phyloP scores from a whole-genome alignment of 495 filamentous ascomycete species.

The Aspergillus hancockii region DNA sequence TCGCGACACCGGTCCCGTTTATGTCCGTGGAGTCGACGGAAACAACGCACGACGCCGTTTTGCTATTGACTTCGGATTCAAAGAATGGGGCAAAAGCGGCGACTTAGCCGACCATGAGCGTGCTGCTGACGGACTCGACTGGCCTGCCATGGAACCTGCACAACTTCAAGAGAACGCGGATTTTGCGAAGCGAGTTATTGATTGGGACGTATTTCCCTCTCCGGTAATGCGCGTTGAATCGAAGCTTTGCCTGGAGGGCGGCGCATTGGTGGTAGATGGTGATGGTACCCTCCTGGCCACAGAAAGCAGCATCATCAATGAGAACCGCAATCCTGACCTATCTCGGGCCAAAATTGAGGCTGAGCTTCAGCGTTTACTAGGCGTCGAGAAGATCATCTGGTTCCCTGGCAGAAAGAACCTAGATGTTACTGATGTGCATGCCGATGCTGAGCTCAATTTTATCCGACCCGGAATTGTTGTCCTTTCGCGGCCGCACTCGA shows the following conservation, averaged over 20 bases:
- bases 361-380: constrained; percentile 27
- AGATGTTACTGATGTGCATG: constrained; percentile 41
- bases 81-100: constrained; percentile 36
- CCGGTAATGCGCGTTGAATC: constrained; percentile 24
- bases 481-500: constrained; percentile 23
- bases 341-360: constrained; percentile 22
- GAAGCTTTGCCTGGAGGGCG: constrained; percentile 30
- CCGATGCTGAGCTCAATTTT: constrained; percentile 36
- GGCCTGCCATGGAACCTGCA: constrained; percentile 22
- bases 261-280: constrained; percentile 37
- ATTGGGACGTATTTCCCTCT: neutral
- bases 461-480: constrained; percentile 36
- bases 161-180: constrained; percentile 23
- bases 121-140: constrained; percentile 15
- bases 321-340: constrained; percentile 31
- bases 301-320: constrained; percentile 35
- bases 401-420: constrained; percentile 33
- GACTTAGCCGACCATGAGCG: constrained; percentile 12
- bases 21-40: constrained; percentile 26
- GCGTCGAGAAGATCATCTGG: constrained; percentile 37
- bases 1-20: constrained; percentile 38
- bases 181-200: constrained; percentile 31
- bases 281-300: constrained; percentile 38
- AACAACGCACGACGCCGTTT: constrained; percentile 17
- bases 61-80: constrained; percentile 36